Percentiles rank a stretch among this genome's conserved stretches.
These are phyloP conservation scores for Erysiphe neolycopersici DNA, from an alignment of 2,329 filamentous ascomycete species.

Conservation along the genomic window DNA sequence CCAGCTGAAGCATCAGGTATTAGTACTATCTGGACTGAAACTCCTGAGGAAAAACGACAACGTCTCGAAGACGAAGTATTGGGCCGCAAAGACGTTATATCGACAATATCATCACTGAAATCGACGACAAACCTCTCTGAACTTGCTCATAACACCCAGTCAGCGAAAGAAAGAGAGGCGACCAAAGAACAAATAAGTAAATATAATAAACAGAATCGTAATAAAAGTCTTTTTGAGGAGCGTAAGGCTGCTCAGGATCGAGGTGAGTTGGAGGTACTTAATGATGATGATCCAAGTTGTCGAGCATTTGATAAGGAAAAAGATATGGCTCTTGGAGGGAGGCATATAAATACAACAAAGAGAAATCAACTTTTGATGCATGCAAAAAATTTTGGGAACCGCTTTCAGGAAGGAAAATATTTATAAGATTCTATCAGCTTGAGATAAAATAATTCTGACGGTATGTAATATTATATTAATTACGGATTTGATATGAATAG, in stretches of 20 bases:
- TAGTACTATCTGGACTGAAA: constrained; percentile 57
- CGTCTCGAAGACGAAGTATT: constrained; percentile 60
- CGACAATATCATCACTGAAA: constrained; percentile 1
- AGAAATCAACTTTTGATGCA: constrained; percentile 54
- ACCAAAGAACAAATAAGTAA: constrained; percentile 25
- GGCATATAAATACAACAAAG: constrained; percentile 40
- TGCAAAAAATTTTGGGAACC: constrained; percentile 45
- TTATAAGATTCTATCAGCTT: constrained; percentile 15
- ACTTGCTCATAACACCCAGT: neutral
- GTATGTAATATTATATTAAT: too few species aligned
- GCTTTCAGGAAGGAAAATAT: constrained; percentile 20
- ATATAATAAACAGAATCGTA: constrained; percentile 28
- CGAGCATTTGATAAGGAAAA: constrained; percentile 78
- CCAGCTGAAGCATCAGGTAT: constrained; percentile 12
- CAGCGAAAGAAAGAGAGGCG: constrained; percentile 15
- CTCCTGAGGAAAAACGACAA: constrained; percentile 62
- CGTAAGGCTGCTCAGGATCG: constrained; percentile 8
- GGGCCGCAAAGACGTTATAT: constrained; percentile 24
- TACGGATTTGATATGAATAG: too few species aligned
- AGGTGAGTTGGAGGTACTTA: constrained; percentile 25
- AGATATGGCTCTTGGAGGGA: constrained; percentile 58
- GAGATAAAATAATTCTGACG: too few species aligned
- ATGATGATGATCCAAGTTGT: constrained; percentile 77
- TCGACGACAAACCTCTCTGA: neutral
- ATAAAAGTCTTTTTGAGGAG: constrained; percentile 29